Evolutionary conservation across 495 filamentous ascomycete genomes (phyloP).

Genomic region (Penicillium nucicola): DNA sequence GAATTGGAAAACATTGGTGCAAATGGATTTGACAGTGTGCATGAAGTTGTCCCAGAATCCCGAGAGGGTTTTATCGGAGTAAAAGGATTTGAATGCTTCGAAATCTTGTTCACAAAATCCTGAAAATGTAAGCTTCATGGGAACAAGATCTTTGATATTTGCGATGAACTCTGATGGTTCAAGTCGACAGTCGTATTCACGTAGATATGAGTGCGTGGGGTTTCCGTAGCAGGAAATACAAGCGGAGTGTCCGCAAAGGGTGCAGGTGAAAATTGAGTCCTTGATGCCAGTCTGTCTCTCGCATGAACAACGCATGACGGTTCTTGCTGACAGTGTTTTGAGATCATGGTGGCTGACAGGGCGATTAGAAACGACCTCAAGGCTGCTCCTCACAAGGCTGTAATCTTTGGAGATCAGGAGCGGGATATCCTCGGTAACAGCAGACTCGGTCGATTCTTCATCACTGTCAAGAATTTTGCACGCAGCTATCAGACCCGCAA

Average conservation of each 20-base stretch:
- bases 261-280: constrained; percentile 43
- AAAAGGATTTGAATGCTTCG: constrained; percentile 11
- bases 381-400: constrained; percentile 6
- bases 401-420: constrained; percentile 2
- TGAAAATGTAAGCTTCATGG: constrained; percentile 40
- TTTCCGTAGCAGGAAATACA: constrained; percentile 56
- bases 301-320: constrained; percentile 53
- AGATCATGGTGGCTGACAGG: constrained; percentile 7
- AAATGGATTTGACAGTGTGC: constrained; percentile 27
- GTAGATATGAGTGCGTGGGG: constrained; percentile 51
- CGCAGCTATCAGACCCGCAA: constrained; percentile 50
- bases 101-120: constrained; percentile 31
- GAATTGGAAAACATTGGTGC: constrained; percentile 41
- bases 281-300: constrained; percentile 48
- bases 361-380: neutral
- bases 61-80: constrained; percentile 3
- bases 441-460: neutral
- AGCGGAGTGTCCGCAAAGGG: constrained; percentile 52
- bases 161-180: constrained; percentile 48
- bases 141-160: constrained; percentile 40
- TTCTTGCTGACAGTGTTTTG: constrained; percentile 26
- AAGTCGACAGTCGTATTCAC: constrained; percentile 26
- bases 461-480: constrained; percentile 30
- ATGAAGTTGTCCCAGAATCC: constrained; percentile 36
- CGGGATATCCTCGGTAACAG: constrained; percentile 1